Evolutionary conservation across 2,329 filamentous ascomycete genomes (phyloP).

Genomic region (Eutypella sp.): DNA sequence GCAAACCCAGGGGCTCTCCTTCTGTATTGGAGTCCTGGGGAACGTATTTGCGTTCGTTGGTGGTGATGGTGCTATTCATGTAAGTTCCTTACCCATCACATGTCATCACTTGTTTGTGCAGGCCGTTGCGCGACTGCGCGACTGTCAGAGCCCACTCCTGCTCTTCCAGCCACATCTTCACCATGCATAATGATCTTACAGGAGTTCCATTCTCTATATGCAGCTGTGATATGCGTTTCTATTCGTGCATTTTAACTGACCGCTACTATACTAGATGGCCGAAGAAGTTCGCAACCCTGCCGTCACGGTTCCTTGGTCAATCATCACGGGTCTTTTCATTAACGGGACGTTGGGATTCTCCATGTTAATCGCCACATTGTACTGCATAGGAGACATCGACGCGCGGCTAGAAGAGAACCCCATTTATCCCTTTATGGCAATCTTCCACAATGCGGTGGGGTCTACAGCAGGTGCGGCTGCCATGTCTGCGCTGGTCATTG

Average conservation of each 20-base stretch:
- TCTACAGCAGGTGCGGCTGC: constrained; percentile 43
- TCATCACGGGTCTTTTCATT: constrained; percentile 43
- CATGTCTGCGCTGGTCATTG: constrained; percentile 44
- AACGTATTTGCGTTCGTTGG: constrained; percentile 16
- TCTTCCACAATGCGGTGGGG: constrained; percentile 48
- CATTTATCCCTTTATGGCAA: constrained; percentile 54
- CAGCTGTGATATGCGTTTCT: no score
- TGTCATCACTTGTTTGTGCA: no score
- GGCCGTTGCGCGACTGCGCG: no score
- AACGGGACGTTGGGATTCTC: constrained; percentile 50
- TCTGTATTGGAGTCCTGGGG: constrained; percentile 11
- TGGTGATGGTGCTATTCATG: constrained; percentile 15
- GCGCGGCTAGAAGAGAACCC: constrained; percentile 38
- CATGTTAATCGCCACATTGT: constrained; percentile 53
- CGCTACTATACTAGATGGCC: constrained; percentile 29
- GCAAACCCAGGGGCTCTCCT: constrained; percentile 18
- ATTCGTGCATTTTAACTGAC: no score
- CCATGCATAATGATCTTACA: no score
- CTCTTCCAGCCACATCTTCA: no score
- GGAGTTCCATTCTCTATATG: no score
- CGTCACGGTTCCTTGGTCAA: constrained; percentile 43
- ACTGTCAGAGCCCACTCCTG: no score
- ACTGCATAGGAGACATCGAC: constrained; percentile 46
- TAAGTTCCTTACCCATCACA: constrained; percentile 3
- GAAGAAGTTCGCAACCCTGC: constrained; percentile 45